Percentiles rank a stretch among this genome's conserved stretches.
Evolutionary conservation across 257 asterid genomes (phyloP).

Genomic region (Vinca minor): DNA sequence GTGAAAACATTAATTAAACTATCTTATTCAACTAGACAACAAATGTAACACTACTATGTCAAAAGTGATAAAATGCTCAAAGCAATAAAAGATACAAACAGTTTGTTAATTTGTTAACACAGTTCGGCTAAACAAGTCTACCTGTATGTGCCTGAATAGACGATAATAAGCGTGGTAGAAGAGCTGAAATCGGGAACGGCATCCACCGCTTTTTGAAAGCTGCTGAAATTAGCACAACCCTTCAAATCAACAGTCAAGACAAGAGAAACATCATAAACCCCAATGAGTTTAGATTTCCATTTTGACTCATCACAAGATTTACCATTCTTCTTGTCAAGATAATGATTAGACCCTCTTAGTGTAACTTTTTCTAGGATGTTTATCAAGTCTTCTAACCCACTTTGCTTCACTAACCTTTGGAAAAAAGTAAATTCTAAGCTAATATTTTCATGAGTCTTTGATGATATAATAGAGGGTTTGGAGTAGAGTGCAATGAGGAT

Average conservation of each 20-base stretch:
- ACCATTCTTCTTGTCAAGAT: slow-evolving; percentile 19
- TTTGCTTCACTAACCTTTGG: slow-evolving; percentile 15
- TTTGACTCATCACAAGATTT: slow-evolving; percentile 26
- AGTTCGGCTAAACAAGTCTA: slow-evolving; percentile 4
- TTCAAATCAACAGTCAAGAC: slow-evolving; percentile 53
- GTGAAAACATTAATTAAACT: too few relatives aligned
- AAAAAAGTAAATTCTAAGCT: slow-evolving; percentile 16
- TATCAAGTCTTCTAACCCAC: slow-evolving; percentile 26
- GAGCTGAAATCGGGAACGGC: slow-evolving; percentile 46
- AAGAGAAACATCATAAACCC: slow-evolving; percentile 28
- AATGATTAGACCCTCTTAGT: slow-evolving; percentile 18
- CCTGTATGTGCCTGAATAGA: slow-evolving; percentile 72
- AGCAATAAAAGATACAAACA: too few relatives aligned
- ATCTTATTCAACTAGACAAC: too few relatives aligned
- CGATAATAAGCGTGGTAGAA: slow-evolving; percentile 41
- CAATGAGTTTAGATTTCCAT: slow-evolving; percentile 49
- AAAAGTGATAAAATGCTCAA: too few relatives aligned
- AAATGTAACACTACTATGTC: too few relatives aligned
- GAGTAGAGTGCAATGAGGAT: slow-evolving; percentile 25
- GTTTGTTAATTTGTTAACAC: too few relatives aligned
- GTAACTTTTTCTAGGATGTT: slow-evolving; percentile 12
- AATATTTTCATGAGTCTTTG: too few relatives aligned
- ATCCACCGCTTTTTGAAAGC: slow-evolving; percentile 68
- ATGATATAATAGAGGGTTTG: slow-evolving; percentile 2
- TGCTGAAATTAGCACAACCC: slow-evolving; percentile 73